Percentiles rank a stretch among this genome's conserved stretches.
phyloP scores from a whole-genome alignment of 1,284 basidiomycete genomes.

The Ganoderma lingzhi region DNA sequence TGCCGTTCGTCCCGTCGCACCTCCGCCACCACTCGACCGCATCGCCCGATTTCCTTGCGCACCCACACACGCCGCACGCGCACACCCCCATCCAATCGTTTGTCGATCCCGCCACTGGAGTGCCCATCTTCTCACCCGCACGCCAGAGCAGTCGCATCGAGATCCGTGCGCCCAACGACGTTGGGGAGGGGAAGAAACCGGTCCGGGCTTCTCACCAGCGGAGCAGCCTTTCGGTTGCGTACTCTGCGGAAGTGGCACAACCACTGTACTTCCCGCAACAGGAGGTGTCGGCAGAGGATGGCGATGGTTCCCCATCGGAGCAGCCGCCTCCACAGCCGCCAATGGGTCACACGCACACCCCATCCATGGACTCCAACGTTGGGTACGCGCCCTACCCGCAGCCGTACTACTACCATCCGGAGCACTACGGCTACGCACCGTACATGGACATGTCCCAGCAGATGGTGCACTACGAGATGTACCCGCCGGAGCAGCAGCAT shows the following conservation, averaged over 20 bases:
- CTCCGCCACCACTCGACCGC: constrained; percentile 59
- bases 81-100: constrained; percentile 63
- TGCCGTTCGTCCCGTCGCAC: constrained; percentile 62
- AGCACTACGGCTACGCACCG: constrained; percentile 68
- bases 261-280: constrained; percentile 19
- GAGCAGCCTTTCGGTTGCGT: constrained; percentile 34
- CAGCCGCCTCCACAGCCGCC: constrained; percentile 27
- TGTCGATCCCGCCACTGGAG: constrained; percentile 67
- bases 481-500: constrained; percentile 60
- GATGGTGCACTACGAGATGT: constrained; percentile 71
- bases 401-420: constrained; percentile 67
- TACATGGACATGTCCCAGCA: constrained; percentile 71
- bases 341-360: constrained; percentile 35
- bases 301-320: neutral
- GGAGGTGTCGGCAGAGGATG: constrained; percentile 14
- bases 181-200: constrained; percentile 39
- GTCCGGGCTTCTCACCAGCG: constrained; percentile 48
- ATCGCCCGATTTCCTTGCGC: constrained; percentile 67
- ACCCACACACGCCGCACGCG: constrained; percentile 64
- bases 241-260: constrained; percentile 9
- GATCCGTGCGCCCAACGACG: constrained; percentile 71
- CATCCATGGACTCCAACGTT: constrained; percentile 47
- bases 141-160: constrained; percentile 76
- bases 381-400: constrained; percentile 63
- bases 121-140: constrained; percentile 74